These are phyloP conservation scores for Rubroshorea leprosula DNA, from an alignment of 345 rosid genomes.

Conservation along the genomic window DNA sequence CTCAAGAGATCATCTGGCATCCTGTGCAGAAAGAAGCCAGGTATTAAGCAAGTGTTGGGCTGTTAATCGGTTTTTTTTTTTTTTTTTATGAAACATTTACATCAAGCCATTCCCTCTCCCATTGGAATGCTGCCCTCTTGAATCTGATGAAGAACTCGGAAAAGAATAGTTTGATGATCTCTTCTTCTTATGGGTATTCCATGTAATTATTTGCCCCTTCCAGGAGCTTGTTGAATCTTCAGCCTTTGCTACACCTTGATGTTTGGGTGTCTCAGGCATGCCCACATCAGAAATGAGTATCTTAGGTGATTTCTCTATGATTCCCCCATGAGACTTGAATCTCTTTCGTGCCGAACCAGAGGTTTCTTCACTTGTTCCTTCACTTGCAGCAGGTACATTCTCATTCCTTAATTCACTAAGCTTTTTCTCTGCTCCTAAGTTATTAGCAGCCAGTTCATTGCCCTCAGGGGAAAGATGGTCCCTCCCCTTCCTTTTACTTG, in stretches of 20 bases:
- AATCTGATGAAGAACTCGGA: too few species aligned
- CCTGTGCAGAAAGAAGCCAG: too few species aligned
- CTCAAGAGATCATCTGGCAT: too few species aligned
- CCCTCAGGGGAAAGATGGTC: conserved; percentile 31
- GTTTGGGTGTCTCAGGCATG: background rate
- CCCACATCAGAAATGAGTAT: conserved; percentile 24
- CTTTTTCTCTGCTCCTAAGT: too few species aligned
- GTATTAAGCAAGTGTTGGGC: too few species aligned
- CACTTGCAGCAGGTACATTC: conserved; percentile 38
- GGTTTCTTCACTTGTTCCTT: conserved; percentile 70
- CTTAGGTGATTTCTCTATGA: conserved; percentile 17
- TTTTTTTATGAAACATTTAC: too few species aligned
- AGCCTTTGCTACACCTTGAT: conserved; percentile 8
- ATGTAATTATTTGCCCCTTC: too few species aligned
- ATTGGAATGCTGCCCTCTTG: conserved; percentile 58
- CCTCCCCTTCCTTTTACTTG: conserved; percentile 45
- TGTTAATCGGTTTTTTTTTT: too few species aligned
- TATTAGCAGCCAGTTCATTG: too few species aligned
- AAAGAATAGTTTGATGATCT: too few species aligned
- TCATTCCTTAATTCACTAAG: conserved; percentile 27
- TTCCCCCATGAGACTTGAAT: conserved; percentile 23
- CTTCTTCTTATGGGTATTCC: too few species aligned
- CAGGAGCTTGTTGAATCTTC: conserved; percentile 30
- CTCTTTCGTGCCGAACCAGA: conserved; percentile 38
- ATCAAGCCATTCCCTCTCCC: conserved; percentile 52